Conservation (phyloP, 345 rosid species). For the Pistacia integerrima region DNA sequence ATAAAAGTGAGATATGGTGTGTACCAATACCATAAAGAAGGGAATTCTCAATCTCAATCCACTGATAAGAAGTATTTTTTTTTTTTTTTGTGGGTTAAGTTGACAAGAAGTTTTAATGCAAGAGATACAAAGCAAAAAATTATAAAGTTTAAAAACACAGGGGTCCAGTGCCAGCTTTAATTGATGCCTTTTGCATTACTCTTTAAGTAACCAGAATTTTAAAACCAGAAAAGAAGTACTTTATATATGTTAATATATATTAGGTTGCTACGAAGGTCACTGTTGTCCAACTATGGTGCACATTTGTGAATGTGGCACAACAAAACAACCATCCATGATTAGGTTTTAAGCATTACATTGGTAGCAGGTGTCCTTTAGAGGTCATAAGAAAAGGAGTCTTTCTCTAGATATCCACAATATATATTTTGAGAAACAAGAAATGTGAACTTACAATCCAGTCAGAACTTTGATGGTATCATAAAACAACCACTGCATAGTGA, state of each 20-base stretch:
- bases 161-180: not conserved
- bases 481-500: constrained; percentile 65
- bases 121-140: not conserved
- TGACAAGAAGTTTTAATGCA: not conserved
- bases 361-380: not conserved
- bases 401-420: not conserved
- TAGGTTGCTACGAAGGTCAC: not conserved
- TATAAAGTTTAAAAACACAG: not conserved
- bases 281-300: not conserved
- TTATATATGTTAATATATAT: too few species aligned
- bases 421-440: not conserved
- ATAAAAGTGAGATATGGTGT: not conserved
- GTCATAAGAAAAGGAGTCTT: not conserved
- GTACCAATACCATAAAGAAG: not conserved
- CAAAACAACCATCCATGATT: not conserved
- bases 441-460: constrained; percentile 60
- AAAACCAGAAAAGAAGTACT: not conserved
- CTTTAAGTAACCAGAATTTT: not conserved
- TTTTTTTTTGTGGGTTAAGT: too few species aligned
- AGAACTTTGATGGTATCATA: constrained; percentile 62
- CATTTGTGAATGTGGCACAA: not conserved
- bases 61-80: not conserved
- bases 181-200: not conserved
- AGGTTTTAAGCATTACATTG: not conserved
- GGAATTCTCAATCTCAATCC: not conserved